phyloP scores from a whole-genome alignment of 176 grass and related monocot species.

The Cenchrus americanus region DNA sequence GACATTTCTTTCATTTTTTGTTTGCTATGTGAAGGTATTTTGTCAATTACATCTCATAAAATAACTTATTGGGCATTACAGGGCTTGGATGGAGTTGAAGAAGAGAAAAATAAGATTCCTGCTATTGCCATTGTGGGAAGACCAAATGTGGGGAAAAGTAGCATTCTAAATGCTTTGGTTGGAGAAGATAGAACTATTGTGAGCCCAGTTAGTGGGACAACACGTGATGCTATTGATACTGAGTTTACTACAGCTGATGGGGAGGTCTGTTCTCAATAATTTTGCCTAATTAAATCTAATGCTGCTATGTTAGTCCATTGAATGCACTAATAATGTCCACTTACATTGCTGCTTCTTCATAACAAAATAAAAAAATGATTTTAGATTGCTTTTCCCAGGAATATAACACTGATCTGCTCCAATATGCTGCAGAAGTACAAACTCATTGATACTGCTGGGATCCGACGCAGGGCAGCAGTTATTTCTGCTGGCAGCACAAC shows the following conservation, averaged over 20 bases:
- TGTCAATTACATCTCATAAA: constrained; percentile 14
- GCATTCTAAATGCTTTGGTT: constrained; percentile 95
- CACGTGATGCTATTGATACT: constrained; percentile 97
- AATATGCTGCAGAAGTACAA: constrained; percentile 78
- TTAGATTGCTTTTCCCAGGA: not conserved
- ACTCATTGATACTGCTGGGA: constrained; percentile 96
- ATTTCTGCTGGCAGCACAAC: constrained; percentile 90
- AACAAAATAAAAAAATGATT: not conserved
- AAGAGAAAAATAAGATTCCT: constrained; percentile 73
- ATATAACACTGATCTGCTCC: constrained; percentile 29
- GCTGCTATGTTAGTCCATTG: not conserved
- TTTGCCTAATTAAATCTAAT: not conserved
- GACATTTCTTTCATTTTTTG: not conserved
- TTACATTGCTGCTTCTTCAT: constrained; percentile 15
- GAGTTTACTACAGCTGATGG: constrained; percentile 79
- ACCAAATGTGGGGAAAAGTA: constrained; percentile 99
- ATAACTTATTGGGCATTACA: constrained; percentile 17
- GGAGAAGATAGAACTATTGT: constrained; percentile 96
- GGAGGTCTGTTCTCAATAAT: constrained; percentile 58
- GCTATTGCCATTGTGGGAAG: constrained; percentile 94
- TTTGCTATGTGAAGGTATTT: not conserved
- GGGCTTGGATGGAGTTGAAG: constrained; percentile 58
- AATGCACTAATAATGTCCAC: not conserved
- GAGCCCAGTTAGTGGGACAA: constrained; percentile 96
- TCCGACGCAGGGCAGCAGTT: constrained; percentile 80